These are phyloP conservation scores for Emiliania huxleyi DNA, from an alignment of 78 protist genomes.

Conservation along the genomic window DNA sequence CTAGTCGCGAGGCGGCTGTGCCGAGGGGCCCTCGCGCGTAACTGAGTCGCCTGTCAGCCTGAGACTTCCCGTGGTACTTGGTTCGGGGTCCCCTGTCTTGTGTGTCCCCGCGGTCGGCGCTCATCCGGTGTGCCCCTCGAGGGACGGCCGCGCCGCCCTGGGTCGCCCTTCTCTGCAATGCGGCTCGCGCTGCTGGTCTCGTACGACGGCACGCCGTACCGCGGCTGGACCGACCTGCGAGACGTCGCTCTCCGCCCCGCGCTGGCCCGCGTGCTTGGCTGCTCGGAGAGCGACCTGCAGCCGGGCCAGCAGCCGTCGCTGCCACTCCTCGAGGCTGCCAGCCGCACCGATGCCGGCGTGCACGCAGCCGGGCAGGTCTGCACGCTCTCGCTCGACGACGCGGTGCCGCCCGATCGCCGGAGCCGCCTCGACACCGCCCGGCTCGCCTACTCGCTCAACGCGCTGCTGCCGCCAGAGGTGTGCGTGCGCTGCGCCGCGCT, in stretches of 20 bases:
- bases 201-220: neutral
- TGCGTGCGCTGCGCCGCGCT: neutral
- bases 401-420: neutral
- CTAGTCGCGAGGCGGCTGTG: too few relatives aligned
- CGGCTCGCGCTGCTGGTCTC: neutral
- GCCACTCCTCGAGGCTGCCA: neutral
- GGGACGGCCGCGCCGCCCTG: too few relatives aligned
- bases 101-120: too few relatives aligned
- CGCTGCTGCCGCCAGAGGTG: neutral
- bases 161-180: too few relatives aligned
- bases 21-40: too few relatives aligned
- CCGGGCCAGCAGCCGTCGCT: too few relatives aligned
- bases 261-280: neutral
- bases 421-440: neutral
- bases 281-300: too few relatives aligned
- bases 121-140: too few relatives aligned
- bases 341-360: constrained; percentile 18
- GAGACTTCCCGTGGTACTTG: too few relatives aligned
- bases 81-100: too few relatives aligned
- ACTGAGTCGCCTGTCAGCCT: too few relatives aligned
- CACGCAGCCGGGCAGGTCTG: neutral
- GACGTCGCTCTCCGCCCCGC: neutral
- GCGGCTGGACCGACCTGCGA: neutral
- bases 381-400: neutral
- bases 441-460: constrained; percentile 1